Evolutionary conservation across 2,329 filamentous ascomycete genomes (phyloP), one percentile per base, ranked within the genome.

Genomic region (Ilyonectria destructans): DNA sequence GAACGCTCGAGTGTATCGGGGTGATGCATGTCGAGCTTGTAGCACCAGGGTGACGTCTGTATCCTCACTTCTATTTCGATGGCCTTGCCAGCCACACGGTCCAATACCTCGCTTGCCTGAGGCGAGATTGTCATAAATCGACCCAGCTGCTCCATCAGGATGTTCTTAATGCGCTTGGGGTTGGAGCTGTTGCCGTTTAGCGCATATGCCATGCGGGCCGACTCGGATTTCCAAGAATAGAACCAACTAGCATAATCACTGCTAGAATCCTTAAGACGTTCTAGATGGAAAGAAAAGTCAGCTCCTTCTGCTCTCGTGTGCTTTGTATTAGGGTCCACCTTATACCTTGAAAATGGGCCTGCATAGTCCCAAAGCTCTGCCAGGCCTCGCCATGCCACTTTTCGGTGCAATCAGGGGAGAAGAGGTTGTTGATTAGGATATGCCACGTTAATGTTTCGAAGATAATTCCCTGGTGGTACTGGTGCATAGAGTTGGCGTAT

Each of bases 311-410:
- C 37, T 46, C 23, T 29, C 35, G 29, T 29, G 26, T 21, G 54
- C 21, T 58, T 19, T 8, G 13, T 26, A 19, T 58, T n/a, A n/a
- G 35, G 21, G 26, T 31, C 37, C 23, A 31, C 4, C 19, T 2
- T 35, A 8, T 46, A 46, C 55, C 55, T 58, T 13, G 35, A 31
- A 58, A 58, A 13, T 58, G 37, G 55, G n/a, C 19, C 55, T 46
- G 15, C 55, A 58, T 26, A n/a, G 55, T 19, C 37, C 8, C 55
- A 58, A n/a, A 46, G 37, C 13, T 45, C 35, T 6, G 31, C 55
- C 55, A 58, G 21, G 23, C n/a, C 55, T 58, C 55, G 37, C 55
- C 55, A n/a, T 29, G n/a, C 55, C 55, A 58, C 37, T 58, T 58
- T 46, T 58, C 55, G n/a, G 35, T 29, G 21, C 55, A 58, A 35